Evolutionary conservation across 2,329 filamentous ascomycete genomes (phyloP).

Genomic region (Exophiala sp.): DNA sequence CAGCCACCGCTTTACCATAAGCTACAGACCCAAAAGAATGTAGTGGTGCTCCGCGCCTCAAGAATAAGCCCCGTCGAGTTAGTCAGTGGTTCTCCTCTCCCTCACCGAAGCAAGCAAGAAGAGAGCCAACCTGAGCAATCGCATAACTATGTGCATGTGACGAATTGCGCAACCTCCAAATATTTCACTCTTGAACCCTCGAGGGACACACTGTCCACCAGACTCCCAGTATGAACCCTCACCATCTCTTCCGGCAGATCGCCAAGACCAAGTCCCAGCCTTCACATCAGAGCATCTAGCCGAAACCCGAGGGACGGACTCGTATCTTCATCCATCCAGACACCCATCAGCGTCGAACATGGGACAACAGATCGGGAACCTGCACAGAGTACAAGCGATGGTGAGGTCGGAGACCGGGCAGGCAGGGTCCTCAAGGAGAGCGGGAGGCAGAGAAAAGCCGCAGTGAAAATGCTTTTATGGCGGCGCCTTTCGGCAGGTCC

Average conservation of each 20-base stretch:
- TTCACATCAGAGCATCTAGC: constrained; percentile 18
- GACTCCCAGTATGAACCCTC: constrained; percentile 31
- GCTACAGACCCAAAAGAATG: constrained; percentile 44
- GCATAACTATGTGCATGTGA: constrained; percentile 96
- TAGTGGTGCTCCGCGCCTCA: constrained; percentile 76
- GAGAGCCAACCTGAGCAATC: constrained; percentile 60
- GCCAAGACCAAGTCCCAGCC: constrained; percentile 33
- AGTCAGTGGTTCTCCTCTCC: constrained; percentile 46
- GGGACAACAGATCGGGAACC: constrained; percentile 32
- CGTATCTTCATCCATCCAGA: constrained; percentile 78
- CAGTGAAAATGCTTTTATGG: constrained; percentile 89
- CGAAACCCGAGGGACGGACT: constrained; percentile 54
- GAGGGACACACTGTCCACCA: constrained; percentile 7
- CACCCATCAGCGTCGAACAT: constrained; percentile 29
- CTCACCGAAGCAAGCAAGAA: constrained; percentile 25
- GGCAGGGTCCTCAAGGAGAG: constrained; percentile 38
- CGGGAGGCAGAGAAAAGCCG: constrained; percentile 57
- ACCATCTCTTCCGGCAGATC: constrained; percentile 39
- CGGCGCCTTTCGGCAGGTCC: constrained; percentile 93
- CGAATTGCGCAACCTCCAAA: constrained; percentile 57
- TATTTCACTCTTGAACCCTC: constrained; percentile 14
- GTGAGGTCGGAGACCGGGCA: constrained; percentile 41
- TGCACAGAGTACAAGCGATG: constrained; percentile 49
- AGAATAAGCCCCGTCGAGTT: constrained; percentile 99
- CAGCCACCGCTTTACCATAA: constrained; percentile 49